Percentiles rank a stretch among this genome's conserved stretches.
These are phyloP conservation scores for Colletotrichum sp. DNA, from an alignment of 2,329 filamentous ascomycete species.

Conservation along the genomic window DNA sequence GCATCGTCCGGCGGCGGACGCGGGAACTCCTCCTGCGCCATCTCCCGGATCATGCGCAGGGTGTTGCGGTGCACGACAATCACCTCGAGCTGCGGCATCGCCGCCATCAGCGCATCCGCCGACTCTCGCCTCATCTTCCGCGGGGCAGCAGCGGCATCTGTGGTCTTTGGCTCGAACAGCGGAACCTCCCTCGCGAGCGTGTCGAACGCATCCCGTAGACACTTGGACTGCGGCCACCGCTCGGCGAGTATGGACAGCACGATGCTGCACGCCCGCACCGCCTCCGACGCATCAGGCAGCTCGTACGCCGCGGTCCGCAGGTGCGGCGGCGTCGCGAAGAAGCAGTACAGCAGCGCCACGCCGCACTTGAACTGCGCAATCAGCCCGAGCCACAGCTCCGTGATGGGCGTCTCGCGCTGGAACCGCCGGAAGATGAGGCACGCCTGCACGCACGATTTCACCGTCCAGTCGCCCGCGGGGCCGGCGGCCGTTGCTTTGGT, in stretches of 20 bases:
- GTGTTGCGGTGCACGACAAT: not conserved
- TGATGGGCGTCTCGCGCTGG: conserved; percentile 30
- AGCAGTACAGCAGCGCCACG: conserved; percentile 39
- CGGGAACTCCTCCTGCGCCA: not conserved
- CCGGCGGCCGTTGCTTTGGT: conserved; percentile 25
- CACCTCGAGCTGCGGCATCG: not conserved
- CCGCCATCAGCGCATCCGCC: not conserved
- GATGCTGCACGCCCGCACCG: conserved; percentile 38
- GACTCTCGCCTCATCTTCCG: not conserved
- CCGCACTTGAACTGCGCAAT: conserved; percentile 38
- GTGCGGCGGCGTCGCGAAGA: conserved; percentile 36
- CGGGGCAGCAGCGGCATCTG: not conserved
- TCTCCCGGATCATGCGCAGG: not conserved
- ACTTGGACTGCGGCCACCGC: conserved; percentile 38
- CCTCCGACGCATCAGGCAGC: conserved; percentile 34
- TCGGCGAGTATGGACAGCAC: conserved; percentile 39
- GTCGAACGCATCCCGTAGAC: conserved; percentile 38
- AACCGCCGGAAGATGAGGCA: conserved; percentile 33
- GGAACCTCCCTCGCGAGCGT: conserved; percentile 30
- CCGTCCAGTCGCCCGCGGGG: conserved; percentile 29
- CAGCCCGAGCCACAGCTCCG: conserved; percentile 30
- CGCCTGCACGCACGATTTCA: conserved; percentile 31
- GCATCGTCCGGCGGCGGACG: not conserved
- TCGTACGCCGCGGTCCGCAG: conserved; percentile 32
- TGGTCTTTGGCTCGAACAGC: not conserved